Conservation (phyloP, 768 basidiomycete genomes). For the Cyclocybe aegerita region DNA sequence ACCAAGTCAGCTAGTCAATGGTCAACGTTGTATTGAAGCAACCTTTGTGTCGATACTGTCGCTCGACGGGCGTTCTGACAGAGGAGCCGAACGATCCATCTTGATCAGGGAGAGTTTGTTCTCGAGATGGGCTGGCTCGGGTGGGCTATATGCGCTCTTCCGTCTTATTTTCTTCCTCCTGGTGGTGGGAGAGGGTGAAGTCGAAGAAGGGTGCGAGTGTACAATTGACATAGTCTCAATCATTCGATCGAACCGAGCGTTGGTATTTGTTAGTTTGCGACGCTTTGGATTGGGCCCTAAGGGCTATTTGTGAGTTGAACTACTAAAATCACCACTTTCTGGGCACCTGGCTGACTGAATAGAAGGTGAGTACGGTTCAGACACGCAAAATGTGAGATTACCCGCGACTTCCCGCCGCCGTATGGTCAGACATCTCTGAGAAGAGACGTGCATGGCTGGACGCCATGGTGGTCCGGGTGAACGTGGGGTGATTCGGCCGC, state of each 20-base stretch:
- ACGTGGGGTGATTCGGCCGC: background rate
- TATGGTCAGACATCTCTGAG: background rate
- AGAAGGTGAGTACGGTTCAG: too few species aligned
- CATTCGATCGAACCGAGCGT: conserved; percentile 68
- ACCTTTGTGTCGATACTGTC: conserved; percentile 17
- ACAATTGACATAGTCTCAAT: conserved; percentile 51
- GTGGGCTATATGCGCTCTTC: conserved; percentile 31
- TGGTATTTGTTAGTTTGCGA: conserved; percentile 37
- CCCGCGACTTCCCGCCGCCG: background rate
- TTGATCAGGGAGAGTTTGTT: conserved; percentile 43
- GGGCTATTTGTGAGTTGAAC: conserved; percentile 4
- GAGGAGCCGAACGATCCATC: conserved; percentile 24
- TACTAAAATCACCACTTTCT: background rate
- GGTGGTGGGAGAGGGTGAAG: conserved; percentile 1
- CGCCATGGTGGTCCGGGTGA: conserved; percentile 6
- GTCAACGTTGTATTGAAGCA: conserved; percentile 5
- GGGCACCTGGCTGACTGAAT: background rate
- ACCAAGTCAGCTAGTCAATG: background rate
- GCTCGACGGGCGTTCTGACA: conserved; percentile 7
- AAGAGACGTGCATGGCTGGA: conserved; percentile 9
- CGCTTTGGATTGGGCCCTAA: conserved; percentile 38
- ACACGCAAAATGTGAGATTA: too few species aligned
- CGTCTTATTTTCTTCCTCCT: conserved; percentile 30
- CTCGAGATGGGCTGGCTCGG: conserved; percentile 34
- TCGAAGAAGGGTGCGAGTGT: conserved; percentile 9